phyloP scores from a whole-genome alignment of 148 eudicot genomes.

The Beta vulgaris region DNA sequence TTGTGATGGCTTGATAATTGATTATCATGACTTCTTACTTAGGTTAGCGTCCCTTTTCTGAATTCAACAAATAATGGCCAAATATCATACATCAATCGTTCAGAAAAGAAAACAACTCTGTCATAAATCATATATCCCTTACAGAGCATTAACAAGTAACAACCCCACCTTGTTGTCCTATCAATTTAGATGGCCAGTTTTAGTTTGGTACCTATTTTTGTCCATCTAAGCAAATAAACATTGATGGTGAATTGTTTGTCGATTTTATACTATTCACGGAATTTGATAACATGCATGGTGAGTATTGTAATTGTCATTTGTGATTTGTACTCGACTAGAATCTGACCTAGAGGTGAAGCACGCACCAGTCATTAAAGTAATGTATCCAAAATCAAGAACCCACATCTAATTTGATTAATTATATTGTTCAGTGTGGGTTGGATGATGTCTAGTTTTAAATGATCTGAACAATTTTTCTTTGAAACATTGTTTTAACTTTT shows the following conservation, averaged over 20 bases:
- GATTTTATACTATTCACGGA: background rate
- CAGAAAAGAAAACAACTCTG: background rate
- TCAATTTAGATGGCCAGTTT: constrained; percentile 16
- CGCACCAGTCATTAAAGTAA: constrained; percentile 5
- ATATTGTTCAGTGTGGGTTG: background rate
- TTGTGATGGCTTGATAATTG: too few relatives aligned
- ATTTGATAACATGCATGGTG: background rate
- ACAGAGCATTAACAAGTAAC: constrained; percentile 13
- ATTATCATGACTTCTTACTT: background rate
- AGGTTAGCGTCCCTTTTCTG: constrained; percentile 14
- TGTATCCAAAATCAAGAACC: background rate
- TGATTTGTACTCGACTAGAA: constrained; percentile 10
- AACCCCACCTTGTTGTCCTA: constrained; percentile 16
- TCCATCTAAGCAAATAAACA: background rate
- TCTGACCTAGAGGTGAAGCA: background rate
- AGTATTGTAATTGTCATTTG: constrained; percentile 10
- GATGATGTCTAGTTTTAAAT: too few relatives aligned
- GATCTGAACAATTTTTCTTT: too few relatives aligned
- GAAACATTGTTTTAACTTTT: too few relatives aligned
- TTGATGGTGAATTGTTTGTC: constrained; percentile 2
- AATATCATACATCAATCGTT: constrained; percentile 11
- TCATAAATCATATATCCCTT: constrained; percentile 7
- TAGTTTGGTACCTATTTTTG: constrained; percentile 20
- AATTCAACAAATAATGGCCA: constrained; percentile 14
- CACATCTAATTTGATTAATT: background rate